phyloP scores from a whole-genome alignment of 257 asterid genomes.

The Nicotiana knightiana region DNA sequence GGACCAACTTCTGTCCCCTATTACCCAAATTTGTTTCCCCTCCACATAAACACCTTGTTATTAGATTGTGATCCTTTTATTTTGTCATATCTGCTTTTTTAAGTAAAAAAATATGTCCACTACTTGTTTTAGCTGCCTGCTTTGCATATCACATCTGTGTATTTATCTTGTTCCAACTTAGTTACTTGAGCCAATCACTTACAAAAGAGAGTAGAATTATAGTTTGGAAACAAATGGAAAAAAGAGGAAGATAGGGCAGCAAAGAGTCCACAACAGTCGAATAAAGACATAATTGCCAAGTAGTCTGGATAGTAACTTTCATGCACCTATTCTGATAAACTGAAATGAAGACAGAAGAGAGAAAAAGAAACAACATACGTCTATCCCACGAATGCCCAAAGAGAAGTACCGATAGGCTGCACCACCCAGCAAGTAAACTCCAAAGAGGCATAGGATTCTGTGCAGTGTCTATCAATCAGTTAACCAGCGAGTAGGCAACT shows the following conservation, averaged over 20 bases:
- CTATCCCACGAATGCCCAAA: slow-evolving; percentile 83
- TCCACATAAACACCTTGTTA: neutral
- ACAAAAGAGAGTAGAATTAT: neutral
- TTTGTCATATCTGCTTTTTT: neutral
- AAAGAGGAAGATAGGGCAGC: neutral
- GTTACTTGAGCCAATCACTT: neutral
- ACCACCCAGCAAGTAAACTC: slow-evolving; percentile 76
- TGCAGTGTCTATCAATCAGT: slow-evolving; percentile 4
- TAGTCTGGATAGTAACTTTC: neutral
- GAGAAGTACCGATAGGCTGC: slow-evolving; percentile 63
- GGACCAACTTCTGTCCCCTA: neutral
- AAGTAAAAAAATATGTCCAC: neutral
- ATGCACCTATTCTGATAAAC: neutral
- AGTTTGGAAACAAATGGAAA: neutral
- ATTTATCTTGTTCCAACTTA: neutral
- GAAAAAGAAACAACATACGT: slow-evolving; percentile 44
- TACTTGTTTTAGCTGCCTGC: neutral
- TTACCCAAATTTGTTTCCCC: neutral
- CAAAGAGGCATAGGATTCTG: slow-evolving; percentile 74
- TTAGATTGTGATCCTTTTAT: neutral
- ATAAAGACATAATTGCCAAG: neutral
- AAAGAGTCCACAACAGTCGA: neutral
- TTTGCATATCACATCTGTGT: neutral
- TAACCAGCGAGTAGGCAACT: neutral
- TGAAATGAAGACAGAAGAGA: neutral